Evolutionary conservation across 805 yeast genomes (phyloP).

Genomic region (Ascoidea tarda): DNA sequence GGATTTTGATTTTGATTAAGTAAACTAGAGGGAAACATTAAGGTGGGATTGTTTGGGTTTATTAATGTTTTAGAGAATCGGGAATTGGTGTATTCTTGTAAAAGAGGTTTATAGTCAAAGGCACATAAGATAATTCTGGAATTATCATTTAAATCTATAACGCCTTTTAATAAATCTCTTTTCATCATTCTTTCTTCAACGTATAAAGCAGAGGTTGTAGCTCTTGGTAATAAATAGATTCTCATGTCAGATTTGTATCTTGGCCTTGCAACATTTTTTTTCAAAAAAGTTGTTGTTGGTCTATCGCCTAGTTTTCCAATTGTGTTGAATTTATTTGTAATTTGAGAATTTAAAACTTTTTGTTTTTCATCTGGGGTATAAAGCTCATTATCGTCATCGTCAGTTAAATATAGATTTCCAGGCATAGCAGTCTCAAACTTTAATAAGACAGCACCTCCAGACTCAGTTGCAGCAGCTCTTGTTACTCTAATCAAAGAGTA

Average conservation of each 20-base stretch:
- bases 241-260: conserved; percentile 51
- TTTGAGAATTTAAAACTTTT: conserved; percentile 3
- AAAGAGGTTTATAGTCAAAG: conserved; percentile 1
- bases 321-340: conserved; percentile 3
- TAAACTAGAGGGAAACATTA: too few relatives aligned
- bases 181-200: conserved; percentile 35
- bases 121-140: conserved; percentile 5
- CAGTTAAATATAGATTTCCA: conserved; percentile 34
- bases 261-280: conserved; percentile 46
- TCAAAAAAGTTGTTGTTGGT: conserved; percentile 35
- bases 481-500: conserved; percentile 37
- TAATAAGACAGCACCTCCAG: conserved; percentile 35
- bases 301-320: conserved; percentile 22
- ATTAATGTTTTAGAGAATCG: too few relatives aligned
- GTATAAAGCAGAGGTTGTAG: conserved; percentile 25
- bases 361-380: conserved; percentile 9
- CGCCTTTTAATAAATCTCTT: conserved; percentile 36
- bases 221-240: conserved; percentile 37
- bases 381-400: conserved; percentile 23
- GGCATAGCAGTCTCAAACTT: conserved; percentile 43
- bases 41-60: too few relatives aligned
- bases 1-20: too few relatives aligned
- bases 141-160: conserved; percentile 22
- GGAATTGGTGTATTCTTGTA: too few relatives aligned
- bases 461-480: conserved; percentile 37